Conservation (phyloP, 2,329 filamentous ascomycete species). For the Hymenoscyphus scutula region DNA sequence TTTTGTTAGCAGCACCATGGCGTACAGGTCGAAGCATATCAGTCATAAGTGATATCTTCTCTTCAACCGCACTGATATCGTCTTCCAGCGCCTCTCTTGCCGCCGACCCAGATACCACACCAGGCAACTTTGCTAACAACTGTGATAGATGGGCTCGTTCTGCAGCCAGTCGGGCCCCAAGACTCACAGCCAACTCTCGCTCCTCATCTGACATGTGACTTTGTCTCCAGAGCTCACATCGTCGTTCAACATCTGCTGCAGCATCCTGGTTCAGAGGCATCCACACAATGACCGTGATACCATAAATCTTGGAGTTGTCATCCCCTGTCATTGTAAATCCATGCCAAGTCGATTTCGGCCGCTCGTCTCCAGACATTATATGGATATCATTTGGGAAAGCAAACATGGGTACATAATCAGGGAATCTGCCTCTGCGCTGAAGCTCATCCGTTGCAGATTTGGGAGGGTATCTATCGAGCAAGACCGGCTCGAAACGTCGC, state of each 20-base stretch:
- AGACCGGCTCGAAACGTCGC: conserved; percentile 90
- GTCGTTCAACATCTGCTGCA: conserved; percentile 77
- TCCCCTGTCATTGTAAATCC: conserved; percentile 97
- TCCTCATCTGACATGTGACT: conserved; percentile 87
- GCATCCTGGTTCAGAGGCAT: conserved; percentile 78
- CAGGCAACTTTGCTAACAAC: conserved; percentile 78
- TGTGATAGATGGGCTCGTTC: conserved; percentile 90
- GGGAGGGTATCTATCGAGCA: conserved; percentile 90
- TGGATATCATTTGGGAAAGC: conserved; percentile 98
- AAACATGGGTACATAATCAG: conserved; percentile 99
- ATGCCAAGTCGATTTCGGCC: conserved; percentile 96
- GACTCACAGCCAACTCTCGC: conserved; percentile 83
- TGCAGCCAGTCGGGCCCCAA: conserved; percentile 81
- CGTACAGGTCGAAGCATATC: conserved; percentile 89
- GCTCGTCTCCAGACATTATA: conserved; percentile 91
- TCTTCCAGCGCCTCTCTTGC: conserved; percentile 86
- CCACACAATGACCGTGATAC: conserved; percentile 90
- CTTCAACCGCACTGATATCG: conserved; percentile 91
- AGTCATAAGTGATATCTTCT: conserved; percentile 96
- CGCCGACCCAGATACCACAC: conserved; percentile 73
- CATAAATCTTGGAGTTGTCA: conserved; percentile 88
- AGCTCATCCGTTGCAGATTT: conserved; percentile 78
- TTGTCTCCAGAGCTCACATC: conserved; percentile 83
- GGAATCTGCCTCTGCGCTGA: conserved; percentile 78
- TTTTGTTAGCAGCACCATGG: conserved; percentile 93